A percentile compares a stretch with the other conserved stretches of the same genome.
These are phyloP conservation scores for Ustilago loliicola DNA, from an alignment of 1,284 basidiomycete species.

Conservation along the genomic window DNA sequence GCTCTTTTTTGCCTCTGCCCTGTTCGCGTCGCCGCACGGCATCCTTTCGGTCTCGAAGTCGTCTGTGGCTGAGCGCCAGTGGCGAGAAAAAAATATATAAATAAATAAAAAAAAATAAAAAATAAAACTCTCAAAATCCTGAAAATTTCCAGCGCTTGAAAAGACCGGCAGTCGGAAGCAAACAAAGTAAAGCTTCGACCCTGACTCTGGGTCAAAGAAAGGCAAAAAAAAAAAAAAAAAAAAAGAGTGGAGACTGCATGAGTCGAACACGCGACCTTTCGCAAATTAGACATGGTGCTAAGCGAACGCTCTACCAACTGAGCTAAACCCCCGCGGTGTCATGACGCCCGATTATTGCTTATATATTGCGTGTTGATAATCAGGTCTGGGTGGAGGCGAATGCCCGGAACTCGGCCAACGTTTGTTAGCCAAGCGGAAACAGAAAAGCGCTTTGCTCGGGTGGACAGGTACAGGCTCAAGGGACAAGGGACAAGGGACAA, in stretches of 20 bases:
- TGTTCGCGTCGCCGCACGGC: not conserved
- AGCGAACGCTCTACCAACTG: constrained; percentile 62
- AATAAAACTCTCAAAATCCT: not conserved
- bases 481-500: too few relatives aligned
- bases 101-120: too few relatives aligned
- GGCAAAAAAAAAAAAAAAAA: constrained; percentile 13
- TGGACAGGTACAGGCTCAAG: too few relatives aligned
- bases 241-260: constrained; percentile 52
- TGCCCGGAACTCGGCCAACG: constrained; percentile 22
- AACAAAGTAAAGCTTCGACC: not conserved
- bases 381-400: not conserved
- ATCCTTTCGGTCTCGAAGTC: not conserved
- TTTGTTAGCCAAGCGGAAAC: constrained; percentile 6
- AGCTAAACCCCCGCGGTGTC: constrained; percentile 45
- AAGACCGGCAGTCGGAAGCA: not conserved
- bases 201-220: not conserved
- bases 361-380: not conserved
- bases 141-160: not conserved
- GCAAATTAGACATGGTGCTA: constrained; percentile 49
- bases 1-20: not conserved
- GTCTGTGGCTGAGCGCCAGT: not conserved
- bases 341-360: not conserved
- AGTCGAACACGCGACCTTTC: constrained; percentile 62
- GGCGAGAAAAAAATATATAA: not conserved
- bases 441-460: too few relatives aligned